Conservation (phyloP, 768 basidiomycete species). For the Aureoboletus auriporus region DNA sequence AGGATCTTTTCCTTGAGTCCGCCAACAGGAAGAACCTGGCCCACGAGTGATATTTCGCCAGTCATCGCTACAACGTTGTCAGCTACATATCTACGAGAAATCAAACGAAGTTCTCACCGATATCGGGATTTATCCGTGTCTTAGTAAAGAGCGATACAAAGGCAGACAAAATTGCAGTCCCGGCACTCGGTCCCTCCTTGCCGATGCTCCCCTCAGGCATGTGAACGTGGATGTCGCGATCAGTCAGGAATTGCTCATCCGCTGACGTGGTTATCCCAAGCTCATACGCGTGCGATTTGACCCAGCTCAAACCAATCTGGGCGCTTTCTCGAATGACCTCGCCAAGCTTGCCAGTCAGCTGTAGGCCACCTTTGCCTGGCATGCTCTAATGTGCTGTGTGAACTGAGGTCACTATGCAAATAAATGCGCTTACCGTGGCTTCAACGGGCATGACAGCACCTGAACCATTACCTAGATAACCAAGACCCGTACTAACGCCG, state of each 20-base stretch:
- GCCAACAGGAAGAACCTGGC: slow-evolving; percentile 94
- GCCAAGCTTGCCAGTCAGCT: slow-evolving; percentile 94
- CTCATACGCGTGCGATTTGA: slow-evolving; percentile 84
- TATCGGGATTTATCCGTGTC: slow-evolving; percentile 79
- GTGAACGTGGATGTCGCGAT: slow-evolving; percentile 90
- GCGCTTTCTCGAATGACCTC: slow-evolving; percentile 97
- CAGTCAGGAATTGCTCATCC: slow-evolving; percentile 75
- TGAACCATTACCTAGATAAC: slow-evolving; percentile 93
- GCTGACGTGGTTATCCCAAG: slow-evolving; percentile 76
- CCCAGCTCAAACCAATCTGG: slow-evolving; percentile 91
- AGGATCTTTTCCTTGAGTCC: slow-evolving; percentile 96
- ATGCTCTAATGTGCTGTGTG: slow-evolving; percentile 55
- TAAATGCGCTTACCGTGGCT: slow-evolving; percentile 61
- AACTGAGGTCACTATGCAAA: not conserved
- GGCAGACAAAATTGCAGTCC: slow-evolving; percentile 88
- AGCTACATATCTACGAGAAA: not conserved
- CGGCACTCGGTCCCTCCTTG: slow-evolving; percentile 96
- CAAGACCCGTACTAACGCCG: slow-evolving; percentile 92
- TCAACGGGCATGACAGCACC: slow-evolving; percentile 98
- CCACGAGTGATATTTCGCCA: slow-evolving; percentile 94
- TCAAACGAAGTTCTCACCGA: slow-evolving; percentile 51
- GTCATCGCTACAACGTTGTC: slow-evolving; percentile 73
- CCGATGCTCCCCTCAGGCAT: slow-evolving; percentile 95
- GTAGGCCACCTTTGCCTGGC: slow-evolving; percentile 92
- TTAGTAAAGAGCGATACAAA: slow-evolving; percentile 90